phyloP scores from a whole-genome alignment of 192 early-diverging fungal genomes.

The Coemansia sp. region DNA sequence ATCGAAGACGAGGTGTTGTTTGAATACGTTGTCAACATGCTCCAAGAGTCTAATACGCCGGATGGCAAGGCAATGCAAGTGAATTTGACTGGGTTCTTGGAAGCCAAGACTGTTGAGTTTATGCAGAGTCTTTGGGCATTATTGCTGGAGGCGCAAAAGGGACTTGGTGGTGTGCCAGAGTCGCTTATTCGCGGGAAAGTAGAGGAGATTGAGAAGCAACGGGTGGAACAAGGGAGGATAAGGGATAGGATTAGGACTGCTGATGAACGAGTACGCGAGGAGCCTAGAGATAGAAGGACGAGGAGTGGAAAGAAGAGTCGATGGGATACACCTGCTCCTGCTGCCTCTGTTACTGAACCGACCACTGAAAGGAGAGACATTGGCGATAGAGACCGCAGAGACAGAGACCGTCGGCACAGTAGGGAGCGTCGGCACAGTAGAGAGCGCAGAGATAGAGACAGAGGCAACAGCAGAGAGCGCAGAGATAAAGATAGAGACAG shows the following conservation, averaged over 20 bases:
- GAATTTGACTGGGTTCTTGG: constrained; percentile 93
- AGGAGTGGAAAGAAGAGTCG: constrained; percentile 29
- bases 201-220: constrained; percentile 67
- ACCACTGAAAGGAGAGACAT: background rate
- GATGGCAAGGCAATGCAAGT: constrained; percentile 95
- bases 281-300: constrained; percentile 5
- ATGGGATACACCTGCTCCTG: constrained; percentile 27
- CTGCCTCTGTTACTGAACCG: background rate
- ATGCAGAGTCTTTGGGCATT: constrained; percentile 90
- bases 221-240: constrained; percentile 34
- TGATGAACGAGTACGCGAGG: constrained; percentile 14
- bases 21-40: constrained; percentile 82
- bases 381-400: background rate
- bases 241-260: constrained; percentile 23
- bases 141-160: constrained; percentile 85
- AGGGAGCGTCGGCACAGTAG: background rate
- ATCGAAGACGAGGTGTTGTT: constrained; percentile 95
- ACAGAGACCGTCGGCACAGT: background rate
- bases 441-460: background rate
- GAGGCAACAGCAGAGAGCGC: background rate
- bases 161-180: constrained; percentile 82
- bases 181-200: constrained; percentile 87
- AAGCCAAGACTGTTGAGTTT: constrained; percentile 78
- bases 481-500: background rate
- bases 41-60: constrained; percentile 73